Evolutionary conservation across 495 filamentous ascomycete genomes (phyloP), one percentile per base, ranked within the genome.

Genomic region (Penicillium manginii): DNA sequence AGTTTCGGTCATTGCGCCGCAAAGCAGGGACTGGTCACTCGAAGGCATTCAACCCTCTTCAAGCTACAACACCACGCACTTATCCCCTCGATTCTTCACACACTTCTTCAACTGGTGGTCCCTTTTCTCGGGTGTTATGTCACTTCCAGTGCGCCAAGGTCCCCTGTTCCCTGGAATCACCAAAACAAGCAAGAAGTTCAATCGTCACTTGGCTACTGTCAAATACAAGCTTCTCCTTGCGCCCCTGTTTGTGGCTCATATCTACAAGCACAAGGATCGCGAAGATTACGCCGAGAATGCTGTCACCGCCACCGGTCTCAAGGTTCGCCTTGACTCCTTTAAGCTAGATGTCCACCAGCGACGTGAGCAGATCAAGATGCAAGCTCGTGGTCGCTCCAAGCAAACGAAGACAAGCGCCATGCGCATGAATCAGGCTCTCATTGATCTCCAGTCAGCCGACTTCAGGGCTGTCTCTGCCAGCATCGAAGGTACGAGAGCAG

Each of bases 41-140:
- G 82, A 89, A 2, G 89, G 87, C 68, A 68, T 83, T 9, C 84
- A 87, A 55, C 82, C 89, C 11, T 93, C 92, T 10, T 83, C 82
- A 52, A 97, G 92, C 71, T 98, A 98, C 75, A 98, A 98, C 61
- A 88, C 93, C 0, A 89, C 96, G 4, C 96, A 98, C 70, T 80
- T 98, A 46, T 92, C 87, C 10, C 94, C 94, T 7, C 86, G 92
- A 7, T 96, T 98, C 81, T 98, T 98, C 70, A 96, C 92, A 2
- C 94, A 98, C 66, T 98, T 98, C 78, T 98, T 93, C 75, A 87
- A 88, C 63, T 98, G 94, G 94, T 98, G 92, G 93, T 90, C 89
- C 11, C 84, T 98, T 59, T 98, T 98, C 74, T 91, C 91, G 7
- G 93, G 93, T 1, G 88, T 91, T 14, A 93, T 98, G 88, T 94